phyloP scores from a whole-genome alignment of 805 yeast species.

The Candida ascalaphidarum region DNA sequence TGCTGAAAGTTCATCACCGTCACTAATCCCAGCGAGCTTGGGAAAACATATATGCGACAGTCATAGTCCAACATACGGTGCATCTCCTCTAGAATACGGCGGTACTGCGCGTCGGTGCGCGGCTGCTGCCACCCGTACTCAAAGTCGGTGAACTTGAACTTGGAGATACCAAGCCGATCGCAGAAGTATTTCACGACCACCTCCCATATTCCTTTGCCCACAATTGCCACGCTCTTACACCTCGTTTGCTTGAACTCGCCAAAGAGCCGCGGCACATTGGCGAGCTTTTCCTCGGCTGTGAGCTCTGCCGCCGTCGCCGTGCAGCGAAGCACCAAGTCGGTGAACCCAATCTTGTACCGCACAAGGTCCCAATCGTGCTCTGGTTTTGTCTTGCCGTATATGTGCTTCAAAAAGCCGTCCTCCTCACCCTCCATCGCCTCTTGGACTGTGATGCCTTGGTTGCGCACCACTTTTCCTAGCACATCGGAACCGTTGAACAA shows the following conservation, averaged over 20 bases:
- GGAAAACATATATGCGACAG: constrained; percentile 46
- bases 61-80: constrained; percentile 7
- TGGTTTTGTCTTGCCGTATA: constrained; percentile 11
- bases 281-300: constrained; percentile 40
- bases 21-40: constrained; percentile 69
- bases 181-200: constrained; percentile 32
- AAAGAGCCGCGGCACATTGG: constrained; percentile 46
- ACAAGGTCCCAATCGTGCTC: constrained; percentile 35
- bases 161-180: constrained; percentile 14
- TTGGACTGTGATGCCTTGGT: constrained; percentile 1
- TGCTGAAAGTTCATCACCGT: constrained; percentile 36
- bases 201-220: constrained; percentile 77
- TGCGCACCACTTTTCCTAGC: constrained; percentile 11
- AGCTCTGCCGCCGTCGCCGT: constrained; percentile 53
- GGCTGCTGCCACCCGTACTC: constrained; percentile 41
- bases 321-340: constrained; percentile 61
- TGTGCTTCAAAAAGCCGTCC: constrained; percentile 7
- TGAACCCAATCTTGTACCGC: constrained; percentile 51
- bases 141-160: constrained; percentile 25
- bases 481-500: constrained; percentile 45
- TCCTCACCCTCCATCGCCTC: constrained; percentile 3
- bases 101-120: constrained; percentile 2
- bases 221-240: constrained; percentile 44
- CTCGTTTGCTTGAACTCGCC: constrained; percentile 27
- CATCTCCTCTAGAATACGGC: constrained; percentile 10